These are phyloP conservation scores for Eleusine coracana DNA, from an alignment of 176 grass and related monocot species.

Conservation along the genomic window DNA sequence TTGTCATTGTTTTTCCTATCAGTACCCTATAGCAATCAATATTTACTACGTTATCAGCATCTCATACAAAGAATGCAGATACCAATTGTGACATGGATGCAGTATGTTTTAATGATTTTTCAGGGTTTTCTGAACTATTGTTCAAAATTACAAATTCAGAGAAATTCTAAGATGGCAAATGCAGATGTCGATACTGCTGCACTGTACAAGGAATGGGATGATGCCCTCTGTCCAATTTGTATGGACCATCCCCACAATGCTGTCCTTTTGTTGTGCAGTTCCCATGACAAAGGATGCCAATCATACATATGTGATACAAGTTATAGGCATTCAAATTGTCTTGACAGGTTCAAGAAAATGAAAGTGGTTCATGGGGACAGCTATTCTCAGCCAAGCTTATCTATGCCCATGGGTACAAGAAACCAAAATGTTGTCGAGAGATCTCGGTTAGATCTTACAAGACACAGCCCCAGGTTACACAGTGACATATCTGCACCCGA, in stretches of 20 bases:
- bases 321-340: conserved; percentile 81
- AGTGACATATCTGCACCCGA: conserved; percentile 40
- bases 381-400: conserved; percentile 44
- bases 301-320: conserved; percentile 86
- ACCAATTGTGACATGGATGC: not conserved
- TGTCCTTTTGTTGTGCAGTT: conserved; percentile 67
- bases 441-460: conserved; percentile 27
- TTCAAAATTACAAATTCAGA: conserved; percentile 44
- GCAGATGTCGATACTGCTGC: conserved; percentile 43
- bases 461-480: conserved; percentile 15
- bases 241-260: conserved; percentile 94
- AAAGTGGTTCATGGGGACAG: conserved; percentile 37
- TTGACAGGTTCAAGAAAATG: conserved; percentile 75
- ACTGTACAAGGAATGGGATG: conserved; percentile 70
- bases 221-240: conserved; percentile 71
- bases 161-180: conserved; percentile 42
- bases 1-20: not conserved
- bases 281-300: conserved; percentile 69
- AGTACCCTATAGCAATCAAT: not conserved
- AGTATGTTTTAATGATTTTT: conserved; percentile 27
- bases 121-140: conserved; percentile 26
- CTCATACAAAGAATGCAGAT: conserved; percentile 7
- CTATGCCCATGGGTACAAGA: conserved; percentile 35
- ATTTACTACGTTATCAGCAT: not conserved
- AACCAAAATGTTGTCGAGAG: conserved; percentile 39